Conservation (phyloP, 208 protist genomes). For the Tetramitus jugosus region DNA sequence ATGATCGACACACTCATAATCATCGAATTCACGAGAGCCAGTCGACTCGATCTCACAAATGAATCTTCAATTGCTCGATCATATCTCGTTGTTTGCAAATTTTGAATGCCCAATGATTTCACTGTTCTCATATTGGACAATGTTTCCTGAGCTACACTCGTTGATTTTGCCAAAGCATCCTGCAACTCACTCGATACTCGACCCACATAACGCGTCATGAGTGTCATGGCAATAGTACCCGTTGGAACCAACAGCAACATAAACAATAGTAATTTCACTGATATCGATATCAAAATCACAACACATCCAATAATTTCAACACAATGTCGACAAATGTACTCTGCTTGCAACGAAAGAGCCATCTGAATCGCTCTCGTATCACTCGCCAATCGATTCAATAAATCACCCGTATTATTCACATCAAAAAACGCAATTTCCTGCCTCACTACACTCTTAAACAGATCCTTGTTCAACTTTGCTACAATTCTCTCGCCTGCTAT, state of each 20-base stretch:
- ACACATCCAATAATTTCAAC: neutral
- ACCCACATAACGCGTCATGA: neutral
- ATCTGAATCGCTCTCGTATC: neutral
- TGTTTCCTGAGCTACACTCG: conserved; percentile 62
- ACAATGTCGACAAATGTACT: neutral
- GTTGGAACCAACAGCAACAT: neutral
- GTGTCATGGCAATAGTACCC: neutral
- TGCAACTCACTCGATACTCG: conserved; percentile 42
- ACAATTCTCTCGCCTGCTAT: neutral
- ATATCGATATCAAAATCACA: neutral
- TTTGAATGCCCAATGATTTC: conserved; percentile 54
- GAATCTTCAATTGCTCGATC: neutral
- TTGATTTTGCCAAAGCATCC: conserved; percentile 63
- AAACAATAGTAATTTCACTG: neutral
- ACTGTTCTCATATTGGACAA: conserved; percentile 68
- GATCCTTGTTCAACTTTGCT: neutral
- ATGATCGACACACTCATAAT: neutral
- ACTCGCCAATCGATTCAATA: neutral
- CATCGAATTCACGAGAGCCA: neutral
- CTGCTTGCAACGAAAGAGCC: neutral
- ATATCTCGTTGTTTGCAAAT: conserved; percentile 24
- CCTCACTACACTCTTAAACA: neutral
- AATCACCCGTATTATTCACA: neutral
- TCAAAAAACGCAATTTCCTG: conserved; percentile 21
- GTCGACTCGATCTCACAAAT: neutral